Evolutionary conservation across 768 basidiomycete species (phyloP).

Genomic region (Suillus tomentosus): DNA sequence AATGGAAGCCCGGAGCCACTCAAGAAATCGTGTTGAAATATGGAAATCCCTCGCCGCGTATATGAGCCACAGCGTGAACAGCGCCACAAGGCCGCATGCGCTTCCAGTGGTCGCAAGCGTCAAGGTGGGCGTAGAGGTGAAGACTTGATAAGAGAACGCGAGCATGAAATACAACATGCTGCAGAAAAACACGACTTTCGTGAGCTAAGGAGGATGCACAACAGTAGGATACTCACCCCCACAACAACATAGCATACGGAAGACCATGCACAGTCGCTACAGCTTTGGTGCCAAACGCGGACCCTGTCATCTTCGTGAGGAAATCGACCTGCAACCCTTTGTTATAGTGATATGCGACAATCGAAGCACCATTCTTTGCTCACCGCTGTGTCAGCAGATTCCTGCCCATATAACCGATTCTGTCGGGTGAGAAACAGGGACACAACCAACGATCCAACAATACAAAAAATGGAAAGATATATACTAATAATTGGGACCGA

Average conservation of each 20-base stretch:
- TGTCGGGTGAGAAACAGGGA: slow-evolving; percentile 40
- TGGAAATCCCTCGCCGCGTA: slow-evolving; percentile 7
- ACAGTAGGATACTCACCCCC: slow-evolving; percentile 42
- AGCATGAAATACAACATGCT: slow-evolving; percentile 31
- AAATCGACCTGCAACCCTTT: background rate
- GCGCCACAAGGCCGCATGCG: slow-evolving; percentile 19
- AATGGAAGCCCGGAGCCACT: background rate
- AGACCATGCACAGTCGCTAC: slow-evolving; percentile 50
- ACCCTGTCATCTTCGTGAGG: slow-evolving; percentile 4
- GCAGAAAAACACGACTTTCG: background rate
- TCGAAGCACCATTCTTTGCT: slow-evolving; percentile 7
- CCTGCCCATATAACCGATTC: slow-evolving; percentile 31
- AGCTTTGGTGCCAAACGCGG: slow-evolving; percentile 40
- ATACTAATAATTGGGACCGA: slow-evolving; percentile 17
- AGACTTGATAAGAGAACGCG: slow-evolving; percentile 27
- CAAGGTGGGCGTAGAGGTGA: slow-evolving; percentile 17
- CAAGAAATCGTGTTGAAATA: background rate
- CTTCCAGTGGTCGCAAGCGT: slow-evolving; percentile 21
- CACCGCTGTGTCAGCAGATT: slow-evolving; percentile 32
- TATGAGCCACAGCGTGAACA: slow-evolving; percentile 25
- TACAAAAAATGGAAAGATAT: slow-evolving; percentile 40
- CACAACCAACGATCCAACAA: slow-evolving; percentile 37
- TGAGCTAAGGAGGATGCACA: background rate
- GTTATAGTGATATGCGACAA: background rate
- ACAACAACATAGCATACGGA: slow-evolving; percentile 53